Conservation (phyloP, 2,329 filamentous ascomycete genomes). For the Fusarium nygamai region DNA sequence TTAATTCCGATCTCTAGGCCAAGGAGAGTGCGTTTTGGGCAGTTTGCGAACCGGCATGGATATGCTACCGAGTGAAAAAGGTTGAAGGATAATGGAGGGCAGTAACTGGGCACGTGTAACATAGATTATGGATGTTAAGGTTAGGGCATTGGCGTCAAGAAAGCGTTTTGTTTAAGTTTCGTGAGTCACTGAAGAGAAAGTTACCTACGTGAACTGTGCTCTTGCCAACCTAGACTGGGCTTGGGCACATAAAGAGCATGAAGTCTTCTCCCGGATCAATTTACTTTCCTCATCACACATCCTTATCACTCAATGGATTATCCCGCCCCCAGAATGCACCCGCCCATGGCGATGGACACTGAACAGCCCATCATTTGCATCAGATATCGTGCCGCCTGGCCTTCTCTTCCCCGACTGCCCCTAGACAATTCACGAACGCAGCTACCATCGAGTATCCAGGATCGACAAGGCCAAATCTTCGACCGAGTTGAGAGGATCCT, state of each 20-base stretch:
- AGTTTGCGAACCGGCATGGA: slow-evolving; percentile 2
- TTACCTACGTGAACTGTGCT: not conserved
- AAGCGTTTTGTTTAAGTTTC: slow-evolving; percentile 31
- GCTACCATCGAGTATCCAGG: not conserved
- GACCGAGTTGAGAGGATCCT: not conserved
- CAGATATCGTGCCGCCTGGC: not conserved
- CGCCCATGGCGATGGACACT: not conserved
- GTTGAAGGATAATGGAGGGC: slow-evolving; percentile 14
- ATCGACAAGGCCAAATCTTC: not conserved
- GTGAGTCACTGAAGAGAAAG: slow-evolving; percentile 18
- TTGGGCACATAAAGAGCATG: not conserved
- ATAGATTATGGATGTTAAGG: slow-evolving; percentile 43
- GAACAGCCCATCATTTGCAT: not conserved
- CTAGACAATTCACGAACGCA: not conserved
- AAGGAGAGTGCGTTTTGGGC: not conserved
- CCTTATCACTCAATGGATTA: not conserved
- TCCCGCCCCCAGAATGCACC: not conserved
- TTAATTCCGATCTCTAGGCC: not conserved
- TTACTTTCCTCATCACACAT: not conserved
- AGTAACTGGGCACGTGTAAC: slow-evolving; percentile 32
- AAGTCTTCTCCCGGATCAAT: not conserved
- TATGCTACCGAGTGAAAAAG: not conserved
- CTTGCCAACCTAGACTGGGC: not conserved
- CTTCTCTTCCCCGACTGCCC: not conserved
- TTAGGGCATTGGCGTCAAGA: slow-evolving; percentile 41